phyloP scores from a whole-genome alignment of 345 rosid species.

The Lagerstroemia speciosa region DNA sequence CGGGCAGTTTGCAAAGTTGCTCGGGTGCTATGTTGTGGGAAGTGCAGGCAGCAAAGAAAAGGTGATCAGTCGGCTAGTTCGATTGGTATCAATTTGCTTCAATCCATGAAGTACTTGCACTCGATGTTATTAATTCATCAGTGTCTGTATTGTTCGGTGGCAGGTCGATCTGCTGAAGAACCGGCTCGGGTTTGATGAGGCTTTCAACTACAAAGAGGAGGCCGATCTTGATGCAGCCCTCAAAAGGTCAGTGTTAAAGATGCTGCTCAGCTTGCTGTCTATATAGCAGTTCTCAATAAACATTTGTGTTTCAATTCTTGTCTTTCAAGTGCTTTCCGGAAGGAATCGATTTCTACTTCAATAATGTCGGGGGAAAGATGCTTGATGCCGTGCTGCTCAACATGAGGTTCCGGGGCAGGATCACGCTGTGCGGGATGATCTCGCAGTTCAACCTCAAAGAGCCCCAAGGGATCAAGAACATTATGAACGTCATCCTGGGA shows the following conservation, averaged over 20 bases:
- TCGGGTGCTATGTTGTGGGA: conserved; percentile 18
- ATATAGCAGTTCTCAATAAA: too few relatives aligned
- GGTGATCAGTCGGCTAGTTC: not conserved
- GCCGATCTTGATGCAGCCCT: conserved; percentile 25
- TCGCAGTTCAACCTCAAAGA: conserved; percentile 17
- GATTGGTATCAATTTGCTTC: too few relatives aligned
- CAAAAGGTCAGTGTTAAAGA: conserved; percentile 38
- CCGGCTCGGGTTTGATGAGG: conserved; percentile 41
- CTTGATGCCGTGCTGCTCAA: conserved; percentile 26
- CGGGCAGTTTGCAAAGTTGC: conserved; percentile 19
- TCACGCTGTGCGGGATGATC: conserved; percentile 20
- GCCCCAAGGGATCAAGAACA: conserved; percentile 9
- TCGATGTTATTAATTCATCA: not conserved
- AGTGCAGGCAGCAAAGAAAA: conserved; percentile 15
- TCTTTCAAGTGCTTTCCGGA: conserved; percentile 15
- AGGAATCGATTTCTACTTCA: conserved; percentile 27
- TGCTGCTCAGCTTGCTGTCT: too few relatives aligned
- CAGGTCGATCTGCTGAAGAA: conserved; percentile 41
- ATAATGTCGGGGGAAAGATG: conserved; percentile 22
- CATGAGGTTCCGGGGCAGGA: conserved; percentile 16
- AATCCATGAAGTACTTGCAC: not conserved
- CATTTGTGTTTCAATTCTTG: not conserved
- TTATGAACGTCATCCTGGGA: conserved; percentile 5
- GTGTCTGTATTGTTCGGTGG: too few relatives aligned
- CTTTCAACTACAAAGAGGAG: conserved; percentile 41